phyloP scores from a whole-genome alignment of 257 asterid species.

The Fraxinus pennsylvanica region DNA sequence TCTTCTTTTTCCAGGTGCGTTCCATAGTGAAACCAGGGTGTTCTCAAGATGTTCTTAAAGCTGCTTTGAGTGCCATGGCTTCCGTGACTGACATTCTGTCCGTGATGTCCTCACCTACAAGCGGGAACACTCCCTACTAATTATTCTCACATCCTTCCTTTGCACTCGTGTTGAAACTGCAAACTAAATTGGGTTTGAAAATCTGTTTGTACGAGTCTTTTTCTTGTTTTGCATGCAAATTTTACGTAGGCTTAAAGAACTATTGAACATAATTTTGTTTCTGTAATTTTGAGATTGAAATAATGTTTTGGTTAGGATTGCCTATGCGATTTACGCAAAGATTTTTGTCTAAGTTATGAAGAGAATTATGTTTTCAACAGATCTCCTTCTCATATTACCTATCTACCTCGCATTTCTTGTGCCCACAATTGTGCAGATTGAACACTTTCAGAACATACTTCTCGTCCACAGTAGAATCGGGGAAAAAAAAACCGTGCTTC shows the following conservation, averaged over 20 bases:
- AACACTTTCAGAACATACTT: too few relatives aligned
- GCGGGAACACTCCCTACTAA: conserved; percentile 42
- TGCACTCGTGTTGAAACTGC: neutral
- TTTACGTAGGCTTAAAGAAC: conserved; percentile 14
- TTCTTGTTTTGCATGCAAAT: neutral
- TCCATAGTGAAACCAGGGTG: conserved; percentile 96
- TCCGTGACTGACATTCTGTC: conserved; percentile 82
- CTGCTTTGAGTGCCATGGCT: conserved; percentile 94
- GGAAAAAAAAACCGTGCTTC: too few relatives aligned
- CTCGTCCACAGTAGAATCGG: too few relatives aligned
- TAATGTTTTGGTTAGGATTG: neutral
- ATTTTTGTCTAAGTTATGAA: neutral
- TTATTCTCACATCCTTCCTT: neutral
- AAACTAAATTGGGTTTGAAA: neutral
- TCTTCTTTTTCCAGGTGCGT: conserved; percentile 60
- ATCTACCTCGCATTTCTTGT: too few relatives aligned
- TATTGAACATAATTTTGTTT: conserved; percentile 27
- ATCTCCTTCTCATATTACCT: neutral
- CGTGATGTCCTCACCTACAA: conserved; percentile 60
- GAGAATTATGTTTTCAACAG: neutral
- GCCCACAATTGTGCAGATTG: too few relatives aligned
- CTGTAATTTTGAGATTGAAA: neutral
- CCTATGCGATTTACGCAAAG: neutral
- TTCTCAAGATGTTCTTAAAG: conserved; percentile 91
- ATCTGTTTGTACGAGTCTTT: neutral